Conservation (phyloP, 768 basidiomycete species). For the Suillus brevipes region DNA sequence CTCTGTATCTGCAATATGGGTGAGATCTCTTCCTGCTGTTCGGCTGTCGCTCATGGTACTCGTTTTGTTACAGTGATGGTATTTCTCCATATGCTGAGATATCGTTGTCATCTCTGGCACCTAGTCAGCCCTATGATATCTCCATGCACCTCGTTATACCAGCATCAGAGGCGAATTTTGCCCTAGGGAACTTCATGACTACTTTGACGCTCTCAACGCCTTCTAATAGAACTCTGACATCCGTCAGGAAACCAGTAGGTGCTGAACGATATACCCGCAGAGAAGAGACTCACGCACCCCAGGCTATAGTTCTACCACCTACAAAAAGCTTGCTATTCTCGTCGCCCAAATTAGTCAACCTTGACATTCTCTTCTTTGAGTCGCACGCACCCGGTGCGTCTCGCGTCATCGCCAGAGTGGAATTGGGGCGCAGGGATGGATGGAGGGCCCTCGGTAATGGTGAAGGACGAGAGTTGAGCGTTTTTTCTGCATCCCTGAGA, state of each 20-base stretch:
- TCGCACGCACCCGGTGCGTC: slow-evolving; percentile 52
- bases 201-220: slow-evolving; percentile 57
- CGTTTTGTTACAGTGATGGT: slow-evolving; percentile 51
- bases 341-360: slow-evolving; percentile 40
- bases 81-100: slow-evolving; percentile 61
- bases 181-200: slow-evolving; percentile 85
- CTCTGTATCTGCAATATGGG: slow-evolving; percentile 81
- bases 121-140: slow-evolving; percentile 74
- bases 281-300: slow-evolving; percentile 14
- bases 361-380: slow-evolving; percentile 59
- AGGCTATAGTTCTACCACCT: slow-evolving; percentile 63
- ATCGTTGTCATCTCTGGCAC: slow-evolving; percentile 49
- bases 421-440: slow-evolving; percentile 70
- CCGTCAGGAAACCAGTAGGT: slow-evolving; percentile 67
- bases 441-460: slow-evolving; percentile 74
- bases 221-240: slow-evolving; percentile 62
- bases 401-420: slow-evolving; percentile 56
- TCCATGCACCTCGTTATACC: slow-evolving; percentile 68
- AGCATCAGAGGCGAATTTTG: slow-evolving; percentile 62
- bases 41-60: background rate
- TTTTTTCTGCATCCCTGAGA: slow-evolving; percentile 58
- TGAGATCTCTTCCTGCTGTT: slow-evolving; percentile 34
- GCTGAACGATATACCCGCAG: background rate
- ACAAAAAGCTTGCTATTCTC: slow-evolving; percentile 34
- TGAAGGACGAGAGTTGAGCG: slow-evolving; percentile 70